These are phyloP conservation scores for Adansonia digitata DNA, from an alignment of 345 rosid genomes.

Conservation along the genomic window DNA sequence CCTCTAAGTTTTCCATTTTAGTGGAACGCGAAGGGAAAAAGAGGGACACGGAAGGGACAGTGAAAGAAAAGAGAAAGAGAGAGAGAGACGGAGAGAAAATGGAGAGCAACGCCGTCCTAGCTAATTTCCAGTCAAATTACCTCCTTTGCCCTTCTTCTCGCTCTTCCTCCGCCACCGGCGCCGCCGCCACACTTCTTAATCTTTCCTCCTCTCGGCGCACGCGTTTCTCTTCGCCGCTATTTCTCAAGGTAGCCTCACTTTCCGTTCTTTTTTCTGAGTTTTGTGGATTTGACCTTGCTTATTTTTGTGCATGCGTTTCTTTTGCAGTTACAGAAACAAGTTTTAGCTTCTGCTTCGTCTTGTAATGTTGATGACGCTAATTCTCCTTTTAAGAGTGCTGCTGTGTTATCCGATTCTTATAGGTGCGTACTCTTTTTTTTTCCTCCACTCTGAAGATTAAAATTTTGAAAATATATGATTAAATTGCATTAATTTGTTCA, in stretches of 20 bases:
- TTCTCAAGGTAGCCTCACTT: constrained; percentile 39
- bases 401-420: constrained; percentile 34
- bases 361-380: constrained; percentile 18
- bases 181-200: constrained; percentile 22
- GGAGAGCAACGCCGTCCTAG: constrained; percentile 46
- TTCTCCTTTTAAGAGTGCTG: constrained; percentile 31
- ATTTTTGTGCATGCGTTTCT: not conserved
- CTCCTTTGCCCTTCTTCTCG: constrained; percentile 35
- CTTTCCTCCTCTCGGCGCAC: constrained; percentile 9
- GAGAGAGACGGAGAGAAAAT: constrained; percentile 17
- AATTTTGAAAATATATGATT: not conserved
- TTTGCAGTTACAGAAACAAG: constrained; percentile 34
- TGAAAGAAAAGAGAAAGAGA: not conserved
- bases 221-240: constrained; percentile 20
- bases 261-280: not conserved
- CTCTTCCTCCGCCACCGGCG: constrained; percentile 15
- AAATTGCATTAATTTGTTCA: constrained; percentile 2
- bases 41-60: too few relatives aligned
- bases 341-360: constrained; percentile 18
- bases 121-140: constrained; percentile 34
- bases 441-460: not conserved
- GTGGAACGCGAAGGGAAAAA: not conserved
- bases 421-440: constrained; percentile 24
- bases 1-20: not conserved
- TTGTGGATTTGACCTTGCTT: not conserved